These are phyloP conservation scores for Metschnikowia anglica DNA, from an alignment of 805 yeast genomes.

Conservation along the genomic window DNA sequence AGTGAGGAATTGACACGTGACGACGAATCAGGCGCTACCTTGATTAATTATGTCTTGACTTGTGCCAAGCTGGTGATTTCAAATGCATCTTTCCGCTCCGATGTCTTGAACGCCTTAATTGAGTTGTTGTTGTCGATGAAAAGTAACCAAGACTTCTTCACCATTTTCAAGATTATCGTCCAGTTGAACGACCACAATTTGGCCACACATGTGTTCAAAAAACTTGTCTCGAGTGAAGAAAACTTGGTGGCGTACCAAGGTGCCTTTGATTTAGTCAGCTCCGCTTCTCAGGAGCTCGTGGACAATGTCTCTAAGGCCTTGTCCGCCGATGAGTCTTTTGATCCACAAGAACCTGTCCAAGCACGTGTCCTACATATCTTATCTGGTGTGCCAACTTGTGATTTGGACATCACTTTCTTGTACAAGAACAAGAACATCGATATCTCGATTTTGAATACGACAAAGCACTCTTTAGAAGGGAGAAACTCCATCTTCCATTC, in stretches of 20 bases:
- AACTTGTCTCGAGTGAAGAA: slow-evolving; percentile 51
- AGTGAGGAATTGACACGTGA: slow-evolving; percentile 36
- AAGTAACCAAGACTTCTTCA: slow-evolving; percentile 71
- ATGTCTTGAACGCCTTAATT: slow-evolving; percentile 51
- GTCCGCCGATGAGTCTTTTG: slow-evolving; percentile 29
- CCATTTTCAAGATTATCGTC: slow-evolving; percentile 81
- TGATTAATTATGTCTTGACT: slow-evolving; percentile 73
- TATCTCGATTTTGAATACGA: slow-evolving; percentile 71
- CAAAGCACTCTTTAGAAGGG: slow-evolving; percentile 82
- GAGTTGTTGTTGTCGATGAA: slow-evolving; percentile 53
- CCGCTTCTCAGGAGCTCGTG: slow-evolving; percentile 87
- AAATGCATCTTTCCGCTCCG: slow-evolving; percentile 18
- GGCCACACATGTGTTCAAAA: slow-evolving; percentile 68
- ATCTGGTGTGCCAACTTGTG: slow-evolving; percentile 92
- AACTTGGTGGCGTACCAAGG: slow-evolving; percentile 78
- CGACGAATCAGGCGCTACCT: slow-evolving; percentile 53
- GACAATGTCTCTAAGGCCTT: slow-evolving; percentile 50
- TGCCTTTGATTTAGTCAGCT: slow-evolving; percentile 89
- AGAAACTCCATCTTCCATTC: slow-evolving; percentile 92
- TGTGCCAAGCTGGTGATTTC: slow-evolving; percentile 59
- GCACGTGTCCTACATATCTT: slow-evolving; percentile 64
- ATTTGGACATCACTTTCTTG: slow-evolving; percentile 83
- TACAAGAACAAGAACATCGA: slow-evolving; percentile 87
- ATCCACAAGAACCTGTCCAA: slow-evolving; percentile 24
- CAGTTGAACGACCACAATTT: slow-evolving; percentile 76